Evolutionary conservation across 1,284 basidiomycete genomes (phyloP).

Genomic region (Boletellus dicymbophilus): DNA sequence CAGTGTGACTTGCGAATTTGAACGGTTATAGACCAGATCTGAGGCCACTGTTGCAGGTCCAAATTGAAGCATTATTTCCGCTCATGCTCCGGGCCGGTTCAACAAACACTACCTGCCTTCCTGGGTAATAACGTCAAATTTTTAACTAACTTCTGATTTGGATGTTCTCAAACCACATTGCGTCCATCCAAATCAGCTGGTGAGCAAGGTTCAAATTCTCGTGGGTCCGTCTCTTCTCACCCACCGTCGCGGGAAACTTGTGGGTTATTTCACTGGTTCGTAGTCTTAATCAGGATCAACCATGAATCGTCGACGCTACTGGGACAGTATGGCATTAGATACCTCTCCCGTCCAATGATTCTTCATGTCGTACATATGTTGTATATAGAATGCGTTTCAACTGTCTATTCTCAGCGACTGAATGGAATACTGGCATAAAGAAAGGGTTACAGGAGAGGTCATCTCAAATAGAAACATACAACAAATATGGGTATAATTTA

Average conservation of each 20-base stretch:
- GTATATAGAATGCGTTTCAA: not conserved
- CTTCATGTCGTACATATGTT: not conserved
- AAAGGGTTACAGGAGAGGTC: conserved; percentile 3
- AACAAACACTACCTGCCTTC: conserved; percentile 3
- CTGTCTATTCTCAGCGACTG: not conserved
- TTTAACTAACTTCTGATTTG: no score
- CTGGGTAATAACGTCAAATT: conserved; percentile 12
- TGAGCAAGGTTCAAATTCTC: not conserved
- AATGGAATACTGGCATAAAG: not conserved
- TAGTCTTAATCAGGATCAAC: no score
- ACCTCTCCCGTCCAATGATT: no score
- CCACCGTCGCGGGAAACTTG: no score
- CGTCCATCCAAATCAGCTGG: not conserved
- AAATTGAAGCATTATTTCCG: no score
- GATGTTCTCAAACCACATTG: not conserved
- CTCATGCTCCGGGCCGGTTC: not conserved
- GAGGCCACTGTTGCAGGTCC: not conserved
- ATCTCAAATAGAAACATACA: not conserved
- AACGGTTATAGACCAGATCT: not conserved
- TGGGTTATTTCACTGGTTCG: no score
- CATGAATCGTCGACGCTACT: no score
- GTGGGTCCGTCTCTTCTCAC: no score
- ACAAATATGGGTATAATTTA: conserved; percentile 6
- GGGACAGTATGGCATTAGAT: no score
- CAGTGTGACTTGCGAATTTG: not conserved